Conservation (phyloP, 495 filamentous ascomycete genomes). For the Immersiella caudata region DNA sequence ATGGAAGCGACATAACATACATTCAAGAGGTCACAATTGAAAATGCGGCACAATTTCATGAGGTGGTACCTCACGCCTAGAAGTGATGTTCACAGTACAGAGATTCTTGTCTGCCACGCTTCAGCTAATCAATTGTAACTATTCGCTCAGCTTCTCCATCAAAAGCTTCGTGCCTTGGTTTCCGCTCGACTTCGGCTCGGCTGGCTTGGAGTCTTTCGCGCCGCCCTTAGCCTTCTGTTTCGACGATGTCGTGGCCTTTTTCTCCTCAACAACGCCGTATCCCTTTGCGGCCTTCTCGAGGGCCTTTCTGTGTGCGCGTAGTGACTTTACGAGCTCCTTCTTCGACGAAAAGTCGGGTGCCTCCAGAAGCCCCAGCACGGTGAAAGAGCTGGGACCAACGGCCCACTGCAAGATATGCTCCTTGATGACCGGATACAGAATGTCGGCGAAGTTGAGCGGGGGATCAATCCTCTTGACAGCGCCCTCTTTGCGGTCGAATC, state of each 20-base stretch:
- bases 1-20: no score
- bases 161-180: conserved; percentile 45
- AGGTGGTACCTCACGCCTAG: neutral
- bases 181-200: conserved; percentile 23
- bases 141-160: conserved; percentile 47
- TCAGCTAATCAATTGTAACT: neutral
- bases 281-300: conserved; percentile 54
- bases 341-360: conserved; percentile 72
- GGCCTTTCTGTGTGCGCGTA: conserved; percentile 61
- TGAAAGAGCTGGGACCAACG: conserved; percentile 76
- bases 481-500: conserved; percentile 71
- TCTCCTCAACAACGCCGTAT: conserved; percentile 42
- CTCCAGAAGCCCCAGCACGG: conserved; percentile 79
- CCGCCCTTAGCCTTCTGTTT: conserved; percentile 46
- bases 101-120: neutral
- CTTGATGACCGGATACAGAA: conserved; percentile 76
- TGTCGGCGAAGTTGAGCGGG: conserved; percentile 73
- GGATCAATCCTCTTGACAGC: conserved; percentile 71
- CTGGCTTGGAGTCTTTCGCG: conserved; percentile 51
- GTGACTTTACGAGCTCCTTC: conserved; percentile 62
- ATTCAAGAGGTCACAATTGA: neutral
- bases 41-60: neutral
- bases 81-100: neutral
- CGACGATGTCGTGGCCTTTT: conserved; percentile 18
- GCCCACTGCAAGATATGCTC: conserved; percentile 84